Conservation (phyloP, 805 yeast genomes). For the Hemisphaericaspora nanyangensis region DNA sequence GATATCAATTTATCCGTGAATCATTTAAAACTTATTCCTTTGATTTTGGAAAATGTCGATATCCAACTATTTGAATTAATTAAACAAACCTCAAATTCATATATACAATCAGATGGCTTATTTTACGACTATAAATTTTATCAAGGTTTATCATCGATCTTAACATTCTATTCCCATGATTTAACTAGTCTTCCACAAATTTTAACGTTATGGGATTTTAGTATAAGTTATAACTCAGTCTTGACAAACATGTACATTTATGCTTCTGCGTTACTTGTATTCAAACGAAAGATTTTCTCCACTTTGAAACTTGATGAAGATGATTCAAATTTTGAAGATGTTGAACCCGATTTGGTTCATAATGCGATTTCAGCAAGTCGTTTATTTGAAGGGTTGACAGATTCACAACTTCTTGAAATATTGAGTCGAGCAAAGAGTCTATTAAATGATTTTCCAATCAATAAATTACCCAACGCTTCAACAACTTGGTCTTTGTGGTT, state of each 20-base stretch:
- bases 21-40: conserved; percentile 65
- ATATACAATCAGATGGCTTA: conserved; percentile 19
- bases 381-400: conserved; percentile 25
- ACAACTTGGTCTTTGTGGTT: conserved; percentile 32
- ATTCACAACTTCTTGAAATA: conserved; percentile 23
- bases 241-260: conserved; percentile 57
- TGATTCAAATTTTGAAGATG: conserved; percentile 11
- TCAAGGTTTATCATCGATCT: conserved; percentile 70
- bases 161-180: conserved; percentile 80
- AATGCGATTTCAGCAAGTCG: conserved; percentile 29
- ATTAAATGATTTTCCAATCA: conserved; percentile 22
- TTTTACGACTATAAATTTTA: conserved; percentile 37
- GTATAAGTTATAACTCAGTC: conserved; percentile 56
- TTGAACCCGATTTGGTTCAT: conserved; percentile 35
- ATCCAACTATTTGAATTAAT: conserved; percentile 34
- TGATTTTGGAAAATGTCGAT: conserved; percentile 51
- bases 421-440: conserved; percentile 22
- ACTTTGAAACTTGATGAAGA: conserved; percentile 12
- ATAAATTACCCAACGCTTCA: conserved; percentile 14
- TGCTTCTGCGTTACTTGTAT: conserved; percentile 46
- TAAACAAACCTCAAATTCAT: conserved; percentile 34
- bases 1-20: conserved; percentile 61
- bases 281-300: conserved; percentile 41
- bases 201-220: conserved; percentile 63
- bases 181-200: conserved; percentile 45